Conservation (phyloP, 2,329 filamentous ascomycete species). For the Calonectria crousiana region DNA sequence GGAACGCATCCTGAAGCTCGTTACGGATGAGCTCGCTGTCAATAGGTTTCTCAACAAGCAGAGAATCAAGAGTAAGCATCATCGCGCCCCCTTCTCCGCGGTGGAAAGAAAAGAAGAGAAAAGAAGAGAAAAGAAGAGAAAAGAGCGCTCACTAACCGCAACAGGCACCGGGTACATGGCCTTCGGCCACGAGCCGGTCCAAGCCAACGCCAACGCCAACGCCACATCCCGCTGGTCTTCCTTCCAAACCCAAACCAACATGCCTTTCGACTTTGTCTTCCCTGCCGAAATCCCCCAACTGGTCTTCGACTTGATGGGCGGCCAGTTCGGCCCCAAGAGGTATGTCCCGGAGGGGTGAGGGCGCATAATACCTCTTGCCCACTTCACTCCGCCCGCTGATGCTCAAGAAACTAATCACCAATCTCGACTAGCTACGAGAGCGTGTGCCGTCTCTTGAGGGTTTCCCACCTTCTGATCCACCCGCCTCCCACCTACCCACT, state of each 20-base stretch:
- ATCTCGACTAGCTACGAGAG: not conserved
- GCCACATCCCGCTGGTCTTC: not conserved
- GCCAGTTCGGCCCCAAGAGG: not conserved
- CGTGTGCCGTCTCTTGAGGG: not conserved
- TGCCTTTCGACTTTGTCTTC: not conserved
- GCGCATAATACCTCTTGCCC: not conserved
- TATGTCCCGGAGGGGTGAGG: not conserved
- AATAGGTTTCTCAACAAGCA: not conserved
- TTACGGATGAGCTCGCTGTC: not conserved
- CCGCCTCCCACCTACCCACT: not conserved
- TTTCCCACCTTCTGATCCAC: not conserved
- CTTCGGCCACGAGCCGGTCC: not conserved
- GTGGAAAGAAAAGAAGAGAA: not conserved
- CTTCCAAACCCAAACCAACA: not conserved
- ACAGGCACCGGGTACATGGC: not conserved
- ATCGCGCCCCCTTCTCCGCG: not conserved
- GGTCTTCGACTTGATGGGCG: not conserved
- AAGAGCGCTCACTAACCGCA: not conserved
- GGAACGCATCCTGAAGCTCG: not conserved
- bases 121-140: not conserved
- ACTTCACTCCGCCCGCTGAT: too few relatives aligned
- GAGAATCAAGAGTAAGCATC: not conserved
- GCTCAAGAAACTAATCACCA: not conserved
- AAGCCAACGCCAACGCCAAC: not conserved
- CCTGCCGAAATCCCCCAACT: not conserved